Evolutionary conservation across 2,329 filamentous ascomycete species (phyloP), one percentile per base, ranked within the genome.

Genomic region (Colletotrichum camelliae): DNA sequence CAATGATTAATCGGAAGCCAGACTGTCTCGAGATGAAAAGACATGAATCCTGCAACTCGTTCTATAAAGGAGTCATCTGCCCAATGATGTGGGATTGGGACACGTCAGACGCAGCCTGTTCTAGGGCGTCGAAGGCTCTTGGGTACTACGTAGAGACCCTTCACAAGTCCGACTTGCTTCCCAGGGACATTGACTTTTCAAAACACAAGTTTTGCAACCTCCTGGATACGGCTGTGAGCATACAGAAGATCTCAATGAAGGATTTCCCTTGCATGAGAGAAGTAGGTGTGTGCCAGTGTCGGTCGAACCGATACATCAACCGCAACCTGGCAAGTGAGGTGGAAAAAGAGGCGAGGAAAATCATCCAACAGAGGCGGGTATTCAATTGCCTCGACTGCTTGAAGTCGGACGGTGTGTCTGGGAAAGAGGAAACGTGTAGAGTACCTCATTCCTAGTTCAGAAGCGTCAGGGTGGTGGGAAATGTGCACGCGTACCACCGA

Each of bases 381-480:
- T 77, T 78, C 18, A 77, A 76, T 18, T 78, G 76, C 39, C 76
- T 77, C 8, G 74, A 77, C 43, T 78, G 77, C 57, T 27, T 78
- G 31, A 77, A 75, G 60, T 71, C 60, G 16, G 21, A 67, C 1
- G 77, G 67, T 4, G 5, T 27, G 4, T 60, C 64, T n/a, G 58
- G 57, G 7, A 60, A 60, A 16, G 21, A 58, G 7, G 24, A 27
- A 7, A 21, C 24, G 58, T 76, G 74, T 10, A 52, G 64, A 7
- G 48, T 69, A 13, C 43, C 29, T 37, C 70, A 73, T 31, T 73
- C 24, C 4, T 70, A 52, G 57, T 16, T 9, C 5, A 8, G 7
- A 33, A 4, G 43, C n/a, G 43, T 21, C 43, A 52, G n/a, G 3
- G 10, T 52, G n/a, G 2, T 21, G 12, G n/a, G n/a, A 52, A 10